Base-by-base conservation (phyloP, 768 basidiomycete species). In the Clitopilus hobsonii region DNA sequence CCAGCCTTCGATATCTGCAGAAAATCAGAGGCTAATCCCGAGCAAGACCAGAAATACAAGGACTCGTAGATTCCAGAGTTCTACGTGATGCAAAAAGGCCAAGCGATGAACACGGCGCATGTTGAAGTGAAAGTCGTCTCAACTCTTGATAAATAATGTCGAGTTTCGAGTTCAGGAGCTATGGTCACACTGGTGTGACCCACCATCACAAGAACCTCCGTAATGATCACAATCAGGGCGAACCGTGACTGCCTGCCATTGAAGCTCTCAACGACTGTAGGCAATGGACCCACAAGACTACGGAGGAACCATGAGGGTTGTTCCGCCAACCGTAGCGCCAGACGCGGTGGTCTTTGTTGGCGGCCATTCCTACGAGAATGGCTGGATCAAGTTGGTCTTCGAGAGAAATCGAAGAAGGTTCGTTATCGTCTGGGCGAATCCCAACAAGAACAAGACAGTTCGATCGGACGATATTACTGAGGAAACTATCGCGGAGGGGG, bases 221-320 rank as follows among this genome's bases (percentile, higher is more conserved):
- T n/a, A n/a, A n/a, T n/a, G n/a, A n/a, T n/a, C n/a, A n/a, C n/a
- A n/a, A n/a, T n/a, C n/a, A n/a, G n/a, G n/a, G n/a, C n/a, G n/a
- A n/a, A n/a, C n/a, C n/a, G n/a, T n/a, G n/a, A n/a, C n/a, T n/a
- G n/a, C n/a, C n/a, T 20, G 22, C n/a, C 41, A 4, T 45, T 45
- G 16, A 11, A 45, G 22, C 16, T 3, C 41, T 2, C 41, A 10
- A 45, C 41, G 14, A 45, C 41, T 18, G n/a, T 45, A 45, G n/a
- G 41, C 22, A 45, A 45, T 45, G 41, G 41, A 45, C 41, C 41
- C 41, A 45, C 41, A 20, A 23, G n/a, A 45, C 10, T 18, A 45
- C 41, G 41, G 41, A 45, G 41, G n/a, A 45, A 45, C 41, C n/a
- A 45, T 45, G 41, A 45, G 41, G 41, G 22, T 45, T 45, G 41